These are phyloP conservation scores for Penicillium sp. DNA, from an alignment of 2,329 filamentous ascomycete species.

Conservation along the genomic window DNA sequence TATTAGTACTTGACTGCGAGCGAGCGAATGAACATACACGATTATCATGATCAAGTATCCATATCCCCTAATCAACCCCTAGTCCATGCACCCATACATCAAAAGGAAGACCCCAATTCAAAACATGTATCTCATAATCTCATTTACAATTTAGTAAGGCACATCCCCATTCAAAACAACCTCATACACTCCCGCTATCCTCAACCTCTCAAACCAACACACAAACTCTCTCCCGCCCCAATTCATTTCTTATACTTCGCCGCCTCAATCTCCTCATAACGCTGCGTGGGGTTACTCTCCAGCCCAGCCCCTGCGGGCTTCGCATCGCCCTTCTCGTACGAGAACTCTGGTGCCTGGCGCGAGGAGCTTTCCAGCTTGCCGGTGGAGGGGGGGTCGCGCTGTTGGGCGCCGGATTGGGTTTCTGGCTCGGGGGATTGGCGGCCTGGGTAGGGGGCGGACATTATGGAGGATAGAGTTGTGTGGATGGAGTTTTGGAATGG, in stretches of 20 bases:
- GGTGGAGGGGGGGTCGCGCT: conserved; percentile 58
- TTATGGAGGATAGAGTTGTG: conserved; percentile 12
- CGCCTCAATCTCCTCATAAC: conserved; percentile 41
- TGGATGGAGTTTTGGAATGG: neutral
- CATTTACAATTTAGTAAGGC: neutral
- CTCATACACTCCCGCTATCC: neutral
- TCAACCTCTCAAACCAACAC: neutral
- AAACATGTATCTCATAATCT: neutral
- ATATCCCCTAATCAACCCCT: too few relatives aligned
- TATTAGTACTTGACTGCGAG: conserved; percentile 10
- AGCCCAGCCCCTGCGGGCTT: conserved; percentile 27
- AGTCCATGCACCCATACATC: too few relatives aligned
- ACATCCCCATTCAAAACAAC: neutral
- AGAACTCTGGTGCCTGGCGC: conserved; percentile 10
- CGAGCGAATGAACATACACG: conserved; percentile 12
- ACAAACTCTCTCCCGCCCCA: neutral
- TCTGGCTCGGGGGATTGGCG: conserved; percentile 78
- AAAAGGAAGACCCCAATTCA: neutral
- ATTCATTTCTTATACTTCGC: conserved; percentile 32
- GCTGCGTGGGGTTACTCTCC: conserved; percentile 47
- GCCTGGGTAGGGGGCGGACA: conserved; percentile 68
- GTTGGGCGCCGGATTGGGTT: conserved; percentile 65
- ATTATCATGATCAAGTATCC: neutral
- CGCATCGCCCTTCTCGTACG: conserved; percentile 30
- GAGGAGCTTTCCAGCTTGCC: conserved; percentile 52